Conservation (phyloP, 441 rosid genomes). For the Biscutella laevigata region DNA sequence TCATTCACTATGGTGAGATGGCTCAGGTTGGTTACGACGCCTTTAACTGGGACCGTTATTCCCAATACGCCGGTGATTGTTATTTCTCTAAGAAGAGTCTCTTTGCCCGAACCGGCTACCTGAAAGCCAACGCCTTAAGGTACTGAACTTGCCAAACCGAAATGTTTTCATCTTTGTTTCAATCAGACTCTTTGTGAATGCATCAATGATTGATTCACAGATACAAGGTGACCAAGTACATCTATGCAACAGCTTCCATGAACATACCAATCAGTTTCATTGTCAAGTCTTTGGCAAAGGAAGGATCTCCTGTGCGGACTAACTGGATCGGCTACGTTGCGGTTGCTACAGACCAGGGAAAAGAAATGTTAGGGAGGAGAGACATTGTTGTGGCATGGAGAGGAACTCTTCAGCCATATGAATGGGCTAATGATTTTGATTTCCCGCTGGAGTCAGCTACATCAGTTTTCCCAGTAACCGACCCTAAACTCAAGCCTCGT, state of each 20-base stretch:
- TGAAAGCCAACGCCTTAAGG: constrained; percentile 33
- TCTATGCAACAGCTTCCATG: constrained; percentile 49
- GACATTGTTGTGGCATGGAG: constrained; percentile 52
- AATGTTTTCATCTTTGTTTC: constrained; percentile 1
- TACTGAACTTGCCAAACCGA: not conserved
- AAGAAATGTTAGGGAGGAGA: constrained; percentile 43
- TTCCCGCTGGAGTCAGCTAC: constrained; percentile 31
- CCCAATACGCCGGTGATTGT: constrained; percentile 41
- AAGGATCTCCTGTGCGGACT: constrained; percentile 38
- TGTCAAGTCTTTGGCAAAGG: constrained; percentile 31
- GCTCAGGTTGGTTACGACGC: constrained; percentile 47
- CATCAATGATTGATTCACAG: no score
- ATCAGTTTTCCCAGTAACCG: constrained; percentile 18
- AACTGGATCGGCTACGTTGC: constrained; percentile 70
- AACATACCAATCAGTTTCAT: constrained; percentile 32
- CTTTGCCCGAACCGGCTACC: constrained; percentile 32
- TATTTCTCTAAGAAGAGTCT: constrained; percentile 28
- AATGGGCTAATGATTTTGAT: constrained; percentile 42
- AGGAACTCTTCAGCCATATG: constrained; percentile 38
- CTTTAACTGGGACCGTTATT: constrained; percentile 31
- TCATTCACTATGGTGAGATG: constrained; percentile 53
- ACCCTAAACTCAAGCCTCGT: constrained; percentile 12
- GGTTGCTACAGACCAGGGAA: constrained; percentile 44
- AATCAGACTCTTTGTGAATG: no score
- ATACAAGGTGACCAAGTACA: constrained; percentile 41